Conservation (phyloP, 345 rosid genomes). For the Eucalyptus pauciflora region DNA sequence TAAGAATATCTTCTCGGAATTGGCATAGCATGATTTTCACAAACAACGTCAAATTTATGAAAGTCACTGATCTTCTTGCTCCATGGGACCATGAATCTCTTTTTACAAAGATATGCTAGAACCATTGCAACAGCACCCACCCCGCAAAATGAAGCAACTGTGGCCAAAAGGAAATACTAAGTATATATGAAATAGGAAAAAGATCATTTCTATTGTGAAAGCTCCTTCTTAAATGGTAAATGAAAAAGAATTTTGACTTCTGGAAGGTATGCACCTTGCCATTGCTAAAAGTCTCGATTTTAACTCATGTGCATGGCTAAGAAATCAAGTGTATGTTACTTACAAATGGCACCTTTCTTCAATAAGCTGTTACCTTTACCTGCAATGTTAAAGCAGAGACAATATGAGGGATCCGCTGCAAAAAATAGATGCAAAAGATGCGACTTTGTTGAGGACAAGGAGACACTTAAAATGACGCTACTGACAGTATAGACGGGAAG, state of each 20-base stretch:
- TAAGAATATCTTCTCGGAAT: conserved; percentile 3
- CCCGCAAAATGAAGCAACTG: fast-evolving
- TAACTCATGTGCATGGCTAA: neutral
- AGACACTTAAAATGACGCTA: neutral
- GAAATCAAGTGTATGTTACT: neutral
- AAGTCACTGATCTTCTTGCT: neutral
- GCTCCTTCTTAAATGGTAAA: neutral
- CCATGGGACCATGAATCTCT: neutral
- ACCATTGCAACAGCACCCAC: neutral
- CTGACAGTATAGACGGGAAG: neutral
- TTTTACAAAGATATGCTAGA: neutral
- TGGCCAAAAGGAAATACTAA: neutral
- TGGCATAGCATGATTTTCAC: neutral
- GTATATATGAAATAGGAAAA: neutral
- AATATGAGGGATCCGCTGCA: neutral
- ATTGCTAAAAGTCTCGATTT: neutral
- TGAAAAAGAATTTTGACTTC: neutral
- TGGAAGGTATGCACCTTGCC: neutral
- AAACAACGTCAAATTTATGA: neutral
- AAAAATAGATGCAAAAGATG: neutral
- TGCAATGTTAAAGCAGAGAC: neutral
- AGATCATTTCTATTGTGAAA: neutral
- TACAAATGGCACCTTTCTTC: neutral
- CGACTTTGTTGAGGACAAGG: neutral
- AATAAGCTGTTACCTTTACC: fast-evolving